Base-by-base conservation (phyloP, 2,329 filamentous ascomycete species). In the Xylariales sp. region DNA sequence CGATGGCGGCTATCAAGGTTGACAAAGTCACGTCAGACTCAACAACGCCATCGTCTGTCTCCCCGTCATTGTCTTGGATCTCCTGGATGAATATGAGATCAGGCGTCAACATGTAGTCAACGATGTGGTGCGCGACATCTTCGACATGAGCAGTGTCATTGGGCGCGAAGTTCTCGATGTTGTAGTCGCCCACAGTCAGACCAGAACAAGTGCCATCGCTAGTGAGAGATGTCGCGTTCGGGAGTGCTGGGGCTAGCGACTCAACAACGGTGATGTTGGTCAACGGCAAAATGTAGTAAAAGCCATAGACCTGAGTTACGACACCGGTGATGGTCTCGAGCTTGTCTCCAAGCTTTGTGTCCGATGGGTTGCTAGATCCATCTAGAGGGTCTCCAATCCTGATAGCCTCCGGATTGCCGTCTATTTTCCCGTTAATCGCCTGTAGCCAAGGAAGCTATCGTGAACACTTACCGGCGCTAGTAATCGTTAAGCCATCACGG, bases 331-430 rank as follows among this genome's bases (percentile, higher is more conserved):
- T 79, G 39, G 84, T 77, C 35, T 71, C 72, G 7, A 86, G 63
- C 4, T 63, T 63, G 56, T 87, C 83, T 12, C 83, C 84, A 42
- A 88, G 72, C 54, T 78, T 81, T 46, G 73, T 78, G 44, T 71
- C 68, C 1, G 60, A 62, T 1, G 76, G 74, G 58, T 86, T 86
- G 18, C 63, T 65, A 34, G 74, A 74, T 31, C 80, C 81, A 49
- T 87, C 83, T 2, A 87, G 69, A 4, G 84, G 82, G 1, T 65
- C 57, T 16, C 80, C 80, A 44, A 88, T 76, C 42, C 80, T 62
- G 50, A 88, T 81, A 33, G 78, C 69, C 60, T 88, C 84, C 0
- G 84, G 83, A 54, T 87, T 87, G 31, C 76, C 77, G 55, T 87
- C 82, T 65, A 46, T 24, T n/a, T 1, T 1, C 25, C 11, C 2